A percentile compares a stretch with the other conserved stretches of the same genome.
phyloP scores from a whole-genome alignment of 768 basidiomycete genomes.

The Lactarius evosmus region DNA sequence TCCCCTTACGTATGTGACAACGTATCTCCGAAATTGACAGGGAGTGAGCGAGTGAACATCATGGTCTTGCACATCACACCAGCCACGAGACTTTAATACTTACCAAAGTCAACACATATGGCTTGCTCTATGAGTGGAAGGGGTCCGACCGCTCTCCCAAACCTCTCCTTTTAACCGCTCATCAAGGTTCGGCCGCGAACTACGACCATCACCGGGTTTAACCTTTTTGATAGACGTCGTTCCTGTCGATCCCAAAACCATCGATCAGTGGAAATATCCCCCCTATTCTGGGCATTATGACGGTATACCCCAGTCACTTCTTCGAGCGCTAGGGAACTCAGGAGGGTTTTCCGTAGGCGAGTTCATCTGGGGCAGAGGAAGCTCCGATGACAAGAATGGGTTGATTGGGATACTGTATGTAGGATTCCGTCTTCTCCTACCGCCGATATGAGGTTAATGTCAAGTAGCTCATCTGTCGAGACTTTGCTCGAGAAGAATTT shows the following conservation, averaged over 20 bases:
- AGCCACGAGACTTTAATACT: constrained; percentile 52
- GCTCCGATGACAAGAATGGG: constrained; percentile 37
- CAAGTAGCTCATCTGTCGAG: constrained; percentile 43
- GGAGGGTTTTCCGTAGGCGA: constrained; percentile 26
- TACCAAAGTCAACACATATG: constrained; percentile 58
- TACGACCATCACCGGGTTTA: too few species aligned
- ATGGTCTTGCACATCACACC: background rate
- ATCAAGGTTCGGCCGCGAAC: constrained; percentile 41
- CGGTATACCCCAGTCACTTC: background rate
- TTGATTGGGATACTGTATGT: constrained; percentile 35
- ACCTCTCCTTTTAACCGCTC: constrained; percentile 53
- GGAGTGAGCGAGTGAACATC: too few species aligned
- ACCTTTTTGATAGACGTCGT: constrained; percentile 54
- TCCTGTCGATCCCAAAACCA: constrained; percentile 55
- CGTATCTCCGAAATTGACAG: too few species aligned
- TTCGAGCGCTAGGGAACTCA: background rate
- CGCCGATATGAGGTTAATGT: background rate
- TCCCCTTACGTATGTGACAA: constrained; percentile 51
- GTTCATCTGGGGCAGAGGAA: constrained; percentile 36
- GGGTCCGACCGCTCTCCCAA: constrained; percentile 49
- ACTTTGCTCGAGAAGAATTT: constrained; percentile 45
- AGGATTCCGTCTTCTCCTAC: background rate
- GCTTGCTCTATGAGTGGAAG: constrained; percentile 58
- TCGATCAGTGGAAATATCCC: constrained; percentile 55
- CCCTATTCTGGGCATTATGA: constrained; percentile 54